phyloP scores from a whole-genome alignment of 805 yeast genomes.

The Pichia eremophila region DNA sequence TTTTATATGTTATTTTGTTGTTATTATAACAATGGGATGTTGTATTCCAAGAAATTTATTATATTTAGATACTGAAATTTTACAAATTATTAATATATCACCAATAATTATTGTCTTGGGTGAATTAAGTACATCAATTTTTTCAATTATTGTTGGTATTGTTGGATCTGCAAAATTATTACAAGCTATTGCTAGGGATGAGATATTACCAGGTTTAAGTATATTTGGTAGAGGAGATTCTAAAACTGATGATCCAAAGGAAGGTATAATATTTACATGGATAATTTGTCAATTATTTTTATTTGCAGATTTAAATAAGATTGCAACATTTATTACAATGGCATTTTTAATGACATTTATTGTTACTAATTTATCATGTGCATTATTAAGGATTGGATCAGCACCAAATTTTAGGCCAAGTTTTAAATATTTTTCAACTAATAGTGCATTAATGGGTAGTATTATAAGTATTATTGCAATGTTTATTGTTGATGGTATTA shows the following conservation, averaged over 20 bases:
- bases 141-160: conserved; percentile 90
- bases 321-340: conserved; percentile 94
- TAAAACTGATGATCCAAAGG: conserved; percentile 45
- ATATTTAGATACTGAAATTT: conserved; percentile 70
- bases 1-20: conserved; percentile 66
- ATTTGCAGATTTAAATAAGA: conserved; percentile 84
- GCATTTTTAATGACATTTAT: conserved; percentile 94
- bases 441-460: conserved; percentile 75
- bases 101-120: conserved; percentile 69
- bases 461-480: conserved; percentile 66
- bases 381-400: conserved; percentile 73
- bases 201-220: conserved; percentile 70
- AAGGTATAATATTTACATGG: conserved; percentile 71
- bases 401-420: conserved; percentile 99
- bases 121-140: conserved; percentile 84
- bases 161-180: conserved; percentile 90
- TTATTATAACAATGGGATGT: conserved; percentile 70
- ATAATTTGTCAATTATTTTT: conserved; percentile 72
- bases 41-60: conserved; percentile 75
- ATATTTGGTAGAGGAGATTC: conserved; percentile 44
- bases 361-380: conserved; percentile 90
- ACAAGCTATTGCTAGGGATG: conserved; percentile 86
- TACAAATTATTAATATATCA: conserved; percentile 70
- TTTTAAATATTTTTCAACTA: conserved; percentile 73
- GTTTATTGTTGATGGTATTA: conserved; percentile 89